Evolutionary conservation across 202 grass and related monocot genomes (phyloP).

Genomic region (Digitaria exilis): DNA sequence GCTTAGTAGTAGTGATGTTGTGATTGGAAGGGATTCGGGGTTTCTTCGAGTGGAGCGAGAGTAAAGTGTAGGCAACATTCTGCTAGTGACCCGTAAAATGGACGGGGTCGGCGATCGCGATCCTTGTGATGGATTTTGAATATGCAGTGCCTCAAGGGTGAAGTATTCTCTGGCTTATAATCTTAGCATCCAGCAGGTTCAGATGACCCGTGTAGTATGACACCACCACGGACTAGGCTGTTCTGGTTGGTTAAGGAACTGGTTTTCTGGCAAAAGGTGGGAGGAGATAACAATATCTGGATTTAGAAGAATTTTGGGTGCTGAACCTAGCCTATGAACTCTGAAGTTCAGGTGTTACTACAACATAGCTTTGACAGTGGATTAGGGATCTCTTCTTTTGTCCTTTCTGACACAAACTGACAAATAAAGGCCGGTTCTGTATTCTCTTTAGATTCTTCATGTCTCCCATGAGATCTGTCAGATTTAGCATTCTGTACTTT

Average conservation of each 20-base stretch:
- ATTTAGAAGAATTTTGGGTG: background rate
- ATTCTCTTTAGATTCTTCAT: conserved; percentile 35
- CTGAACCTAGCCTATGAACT: background rate
- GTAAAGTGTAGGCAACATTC: background rate
- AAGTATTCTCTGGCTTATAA: background rate
- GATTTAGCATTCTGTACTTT: conserved; percentile 30
- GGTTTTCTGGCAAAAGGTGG: background rate
- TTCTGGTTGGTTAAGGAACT: too few species aligned
- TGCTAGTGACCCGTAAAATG: background rate
- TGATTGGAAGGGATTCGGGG: background rate
- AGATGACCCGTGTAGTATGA: too few species aligned
- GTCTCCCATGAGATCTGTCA: conserved; percentile 15
- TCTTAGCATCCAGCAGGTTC: background rate
- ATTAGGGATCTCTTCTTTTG: background rate
- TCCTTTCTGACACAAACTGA: conserved; percentile 5
- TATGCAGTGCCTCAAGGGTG: background rate
- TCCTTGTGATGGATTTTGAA: background rate
- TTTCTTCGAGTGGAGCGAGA: background rate
- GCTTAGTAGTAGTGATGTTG: background rate
- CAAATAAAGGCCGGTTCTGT: background rate
- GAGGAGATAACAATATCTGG: background rate
- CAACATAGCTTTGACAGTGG: background rate
- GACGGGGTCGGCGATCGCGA: background rate
- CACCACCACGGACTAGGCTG: background rate
- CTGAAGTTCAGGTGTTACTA: conserved; percentile 1